Conservation (phyloP, 106 monocot genomes). For the Dactylorhiza incarnata region DNA sequence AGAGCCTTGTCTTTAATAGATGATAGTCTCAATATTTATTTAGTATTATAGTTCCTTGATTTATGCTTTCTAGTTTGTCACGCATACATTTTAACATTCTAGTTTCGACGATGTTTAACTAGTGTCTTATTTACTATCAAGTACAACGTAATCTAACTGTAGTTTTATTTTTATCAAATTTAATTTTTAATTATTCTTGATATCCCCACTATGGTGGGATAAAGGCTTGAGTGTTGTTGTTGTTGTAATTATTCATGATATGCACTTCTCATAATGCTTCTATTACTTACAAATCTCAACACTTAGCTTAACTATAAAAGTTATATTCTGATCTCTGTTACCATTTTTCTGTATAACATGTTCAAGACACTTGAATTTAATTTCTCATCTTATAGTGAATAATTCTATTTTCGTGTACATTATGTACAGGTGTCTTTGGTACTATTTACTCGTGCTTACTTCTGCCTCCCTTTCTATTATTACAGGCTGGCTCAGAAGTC, state of each 20-base stretch:
- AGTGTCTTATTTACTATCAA: background rate
- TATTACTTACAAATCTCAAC: background rate
- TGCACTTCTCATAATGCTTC: background rate
- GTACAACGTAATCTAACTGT: background rate
- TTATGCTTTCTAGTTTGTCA: background rate
- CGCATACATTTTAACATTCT: background rate
- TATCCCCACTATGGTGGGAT: too few species aligned
- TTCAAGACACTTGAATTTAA: background rate
- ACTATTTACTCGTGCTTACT: background rate
- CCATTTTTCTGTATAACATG: background rate
- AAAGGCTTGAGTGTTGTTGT: too few species aligned
- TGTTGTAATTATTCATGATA: background rate
- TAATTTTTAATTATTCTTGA: background rate
- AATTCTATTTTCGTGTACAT: background rate
- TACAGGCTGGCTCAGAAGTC: constrained; percentile 56
- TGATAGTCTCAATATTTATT: too few species aligned
- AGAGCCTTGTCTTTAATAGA: too few species aligned
- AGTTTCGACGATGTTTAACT: background rate
- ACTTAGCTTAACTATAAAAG: background rate
- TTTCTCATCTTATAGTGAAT: background rate
- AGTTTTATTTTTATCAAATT: constrained; percentile 2
- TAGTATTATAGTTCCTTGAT: background rate
- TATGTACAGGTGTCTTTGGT: background rate
- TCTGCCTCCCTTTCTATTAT: constrained; percentile 2
- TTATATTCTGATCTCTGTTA: background rate